Conservation (phyloP, 257 asterid genomes). For the Nicotiana paniculata region DNA sequence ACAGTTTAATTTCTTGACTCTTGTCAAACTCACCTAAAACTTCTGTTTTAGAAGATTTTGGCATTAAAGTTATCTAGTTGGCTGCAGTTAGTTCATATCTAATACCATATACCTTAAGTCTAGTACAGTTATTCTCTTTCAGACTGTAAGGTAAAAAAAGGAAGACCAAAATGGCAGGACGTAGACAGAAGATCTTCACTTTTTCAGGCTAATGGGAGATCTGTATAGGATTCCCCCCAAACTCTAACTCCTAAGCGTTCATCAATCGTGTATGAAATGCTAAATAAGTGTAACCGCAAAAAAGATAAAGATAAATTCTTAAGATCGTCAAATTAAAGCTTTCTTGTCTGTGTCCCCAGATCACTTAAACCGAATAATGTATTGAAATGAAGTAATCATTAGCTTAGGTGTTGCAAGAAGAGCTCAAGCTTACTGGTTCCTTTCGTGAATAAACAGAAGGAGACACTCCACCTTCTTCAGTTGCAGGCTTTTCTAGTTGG, state of each 20-base stretch:
- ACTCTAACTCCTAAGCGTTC: neutral
- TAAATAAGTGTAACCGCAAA: neutral
- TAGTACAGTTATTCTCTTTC: neutral
- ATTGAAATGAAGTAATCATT: conserved; percentile 9
- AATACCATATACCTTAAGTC: neutral
- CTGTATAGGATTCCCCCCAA: neutral
- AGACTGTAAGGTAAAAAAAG: neutral
- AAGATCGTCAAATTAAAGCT: neutral
- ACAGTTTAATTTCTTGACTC: neutral
- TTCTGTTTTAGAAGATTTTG: neutral
- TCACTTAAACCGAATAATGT: neutral
- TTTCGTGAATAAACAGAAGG: conserved; percentile 95
- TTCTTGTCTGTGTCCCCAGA: neutral
- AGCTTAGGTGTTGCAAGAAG: conserved; percentile 11
- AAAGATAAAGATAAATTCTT: neutral
- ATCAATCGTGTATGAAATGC: neutral
- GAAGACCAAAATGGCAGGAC: neutral
- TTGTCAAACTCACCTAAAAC: neutral
- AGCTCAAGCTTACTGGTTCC: conserved; percentile 77
- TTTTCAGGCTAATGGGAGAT: neutral
- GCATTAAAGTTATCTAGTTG: neutral
- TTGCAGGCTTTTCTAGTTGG: conserved; percentile 96
- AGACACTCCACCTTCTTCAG: conserved; percentile 98
- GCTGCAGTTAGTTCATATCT: neutral
- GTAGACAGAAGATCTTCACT: neutral